phyloP scores from a whole-genome alignment of 1,284 basidiomycete genomes.

The Irpex sp. region DNA sequence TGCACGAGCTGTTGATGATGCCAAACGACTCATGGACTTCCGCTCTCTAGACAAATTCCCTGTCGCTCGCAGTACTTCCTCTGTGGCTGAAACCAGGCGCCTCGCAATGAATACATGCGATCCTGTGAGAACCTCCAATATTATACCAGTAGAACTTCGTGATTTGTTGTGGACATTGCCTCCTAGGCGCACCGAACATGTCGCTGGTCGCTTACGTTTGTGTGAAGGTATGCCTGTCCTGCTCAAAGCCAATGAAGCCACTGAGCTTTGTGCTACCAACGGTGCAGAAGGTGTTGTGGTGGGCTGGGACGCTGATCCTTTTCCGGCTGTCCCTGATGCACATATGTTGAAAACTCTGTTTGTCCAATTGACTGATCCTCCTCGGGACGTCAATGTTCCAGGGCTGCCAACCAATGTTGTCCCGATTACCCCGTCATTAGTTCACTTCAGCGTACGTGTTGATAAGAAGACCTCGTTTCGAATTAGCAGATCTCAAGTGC shows the following conservation, averaged over 20 bases:
- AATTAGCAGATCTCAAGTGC: too few relatives aligned
- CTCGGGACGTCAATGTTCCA: too few relatives aligned
- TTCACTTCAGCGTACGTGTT: background rate
- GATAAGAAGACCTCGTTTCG: too few relatives aligned
- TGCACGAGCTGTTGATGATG: background rate
- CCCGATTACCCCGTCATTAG: too few relatives aligned
- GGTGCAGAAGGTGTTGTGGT: slow-evolving; percentile 32
- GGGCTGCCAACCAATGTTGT: too few relatives aligned
- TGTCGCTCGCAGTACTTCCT: background rate
- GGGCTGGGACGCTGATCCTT: slow-evolving; percentile 27
- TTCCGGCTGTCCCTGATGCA: background rate
- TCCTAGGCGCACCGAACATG: background rate
- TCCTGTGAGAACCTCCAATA: background rate
- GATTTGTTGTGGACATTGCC: background rate
- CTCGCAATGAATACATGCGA: background rate
- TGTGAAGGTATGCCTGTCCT: slow-evolving; percentile 37
- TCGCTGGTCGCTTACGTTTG: slow-evolving; percentile 16
- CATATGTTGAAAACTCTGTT: background rate
- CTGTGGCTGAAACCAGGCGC: background rate
- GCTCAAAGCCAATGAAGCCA: slow-evolving; percentile 30
- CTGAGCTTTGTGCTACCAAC: slow-evolving; percentile 34
- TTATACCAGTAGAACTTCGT: too few relatives aligned
- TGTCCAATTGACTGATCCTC: background rate
- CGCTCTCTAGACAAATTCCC: background rate
- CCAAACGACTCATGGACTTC: background rate